phyloP scores from a whole-genome alignment of 78 protist genomes.

The Dictyostelium brefeldianum region DNA sequence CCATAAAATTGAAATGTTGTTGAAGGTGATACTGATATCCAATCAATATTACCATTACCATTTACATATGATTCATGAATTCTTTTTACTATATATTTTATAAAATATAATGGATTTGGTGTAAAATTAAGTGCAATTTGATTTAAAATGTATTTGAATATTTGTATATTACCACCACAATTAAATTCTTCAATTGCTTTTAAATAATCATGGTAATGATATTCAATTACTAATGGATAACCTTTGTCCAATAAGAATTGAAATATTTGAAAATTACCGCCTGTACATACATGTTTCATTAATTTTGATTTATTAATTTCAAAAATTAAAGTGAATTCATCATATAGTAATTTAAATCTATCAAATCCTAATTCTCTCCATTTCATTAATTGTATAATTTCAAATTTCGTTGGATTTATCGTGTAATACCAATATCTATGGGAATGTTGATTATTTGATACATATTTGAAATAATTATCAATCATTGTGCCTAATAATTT shows the following conservation, averaged over 20 bases:
- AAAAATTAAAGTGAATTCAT: background rate
- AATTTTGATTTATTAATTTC: background rate
- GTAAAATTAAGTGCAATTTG: no score
- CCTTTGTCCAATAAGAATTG: background rate
- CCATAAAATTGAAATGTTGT: no score
- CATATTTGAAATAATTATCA: conserved; percentile 1
- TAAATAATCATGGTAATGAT: no score
- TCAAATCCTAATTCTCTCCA: background rate
- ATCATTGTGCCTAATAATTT: background rate
- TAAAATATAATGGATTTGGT: no score
- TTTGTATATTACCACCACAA: background rate
- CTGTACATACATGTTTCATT: background rate
- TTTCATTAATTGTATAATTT: background rate
- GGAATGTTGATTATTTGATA: background rate
- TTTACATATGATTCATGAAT: no score
- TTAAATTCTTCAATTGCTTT: no score
- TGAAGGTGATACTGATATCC: no score
- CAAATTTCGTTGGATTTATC: background rate
- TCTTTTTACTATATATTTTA: no score
- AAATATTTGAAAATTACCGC: background rate
- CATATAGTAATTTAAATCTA: background rate
- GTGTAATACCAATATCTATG: background rate
- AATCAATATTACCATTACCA: no score
- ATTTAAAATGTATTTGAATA: background rate
- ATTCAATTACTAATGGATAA: no score